Conservation (phyloP, 208 protist species). For the Leishmania gerbilli region DNA sequence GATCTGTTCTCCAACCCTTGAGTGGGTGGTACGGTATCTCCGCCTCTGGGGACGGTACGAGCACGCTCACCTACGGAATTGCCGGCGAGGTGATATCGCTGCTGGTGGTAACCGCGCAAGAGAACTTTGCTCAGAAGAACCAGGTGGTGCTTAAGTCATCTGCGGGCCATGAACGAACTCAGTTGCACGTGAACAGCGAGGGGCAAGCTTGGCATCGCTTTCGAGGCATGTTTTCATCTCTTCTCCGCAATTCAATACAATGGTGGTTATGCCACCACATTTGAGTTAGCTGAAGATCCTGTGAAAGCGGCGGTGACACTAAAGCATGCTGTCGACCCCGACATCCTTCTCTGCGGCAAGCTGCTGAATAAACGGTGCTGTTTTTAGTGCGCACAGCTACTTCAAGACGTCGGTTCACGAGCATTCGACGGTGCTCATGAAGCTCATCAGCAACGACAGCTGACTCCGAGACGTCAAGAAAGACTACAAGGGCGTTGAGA, state of each 20-base stretch:
- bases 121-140: conserved; percentile 38
- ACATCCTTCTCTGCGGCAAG: conserved; percentile 50
- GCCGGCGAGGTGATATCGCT: conserved; percentile 52
- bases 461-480: conserved; percentile 38
- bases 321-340: conserved; percentile 20
- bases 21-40: conserved; percentile 56
- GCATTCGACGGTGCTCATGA: conserved; percentile 61
- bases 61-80: conserved; percentile 61
- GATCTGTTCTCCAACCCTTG: conserved; percentile 36
- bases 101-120: conserved; percentile 40
- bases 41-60: conserved; percentile 46
- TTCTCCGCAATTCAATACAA: conserved; percentile 22
- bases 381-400: conserved; percentile 40
- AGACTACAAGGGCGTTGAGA: conserved; percentile 30
- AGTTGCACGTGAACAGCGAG: conserved; percentile 75
- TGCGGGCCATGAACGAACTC: conserved; percentile 74
- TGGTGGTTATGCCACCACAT: conserved; percentile 29
- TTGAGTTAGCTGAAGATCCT: conserved; percentile 31
- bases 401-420: conserved; percentile 29
- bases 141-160: conserved; percentile 67
- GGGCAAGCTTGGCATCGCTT: conserved; percentile 74
- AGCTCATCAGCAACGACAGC: conserved; percentile 38
- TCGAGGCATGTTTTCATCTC: conserved; percentile 51
- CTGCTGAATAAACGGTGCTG: conserved; percentile 39
- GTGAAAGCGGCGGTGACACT: conserved; percentile 35